phyloP scores from a whole-genome alignment of 1,284 basidiomycete genomes.

The Mycena sp. region DNA sequence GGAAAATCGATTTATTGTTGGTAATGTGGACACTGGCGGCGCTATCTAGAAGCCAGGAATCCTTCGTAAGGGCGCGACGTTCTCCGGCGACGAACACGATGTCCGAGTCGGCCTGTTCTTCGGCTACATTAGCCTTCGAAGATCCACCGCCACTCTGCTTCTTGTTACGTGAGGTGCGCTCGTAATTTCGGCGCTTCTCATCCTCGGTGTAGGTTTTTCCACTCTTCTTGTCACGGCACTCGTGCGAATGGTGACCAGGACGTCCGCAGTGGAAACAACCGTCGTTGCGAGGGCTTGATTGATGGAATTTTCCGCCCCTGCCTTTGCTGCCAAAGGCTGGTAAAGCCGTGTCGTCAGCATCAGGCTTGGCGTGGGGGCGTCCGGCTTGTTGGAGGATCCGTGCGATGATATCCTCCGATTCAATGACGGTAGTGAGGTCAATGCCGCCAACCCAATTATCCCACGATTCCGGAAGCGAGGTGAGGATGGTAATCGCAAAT shows the following conservation, averaged over 20 bases:
- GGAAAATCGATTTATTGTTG: not conserved
- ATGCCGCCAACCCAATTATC: constrained; percentile 12
- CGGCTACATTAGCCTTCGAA: not conserved
- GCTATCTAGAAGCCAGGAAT: constrained; percentile 2
- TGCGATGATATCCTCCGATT: constrained; percentile 5
- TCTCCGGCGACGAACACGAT: not conserved
- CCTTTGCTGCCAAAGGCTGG: constrained; percentile 3
- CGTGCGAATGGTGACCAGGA: not conserved
- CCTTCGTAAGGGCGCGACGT: not conserved
- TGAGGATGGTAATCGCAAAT: constrained; percentile 7
- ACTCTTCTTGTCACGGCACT: constrained; percentile 11
- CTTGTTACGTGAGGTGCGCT: not conserved
- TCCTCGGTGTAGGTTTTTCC: constrained; percentile 9
- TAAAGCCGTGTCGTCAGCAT: constrained; percentile 10
- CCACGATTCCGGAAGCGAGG: constrained; percentile 10
- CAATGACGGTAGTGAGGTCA: constrained; percentile 2
- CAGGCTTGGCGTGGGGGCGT: constrained; percentile 13
- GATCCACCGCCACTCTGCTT: not conserved
- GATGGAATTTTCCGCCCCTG: not conserved
- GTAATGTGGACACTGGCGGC: not conserved
- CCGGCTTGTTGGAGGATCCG: constrained; percentile 16
- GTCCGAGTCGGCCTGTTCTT: not conserved
- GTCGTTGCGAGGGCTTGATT: not conserved
- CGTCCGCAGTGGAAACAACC: constrained; percentile 16
- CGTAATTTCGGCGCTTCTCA: constrained; percentile 10